These are phyloP conservation scores for Coemansia sp. DNA, from an alignment of 192 early-diverging fungal species.

Conservation along the genomic window DNA sequence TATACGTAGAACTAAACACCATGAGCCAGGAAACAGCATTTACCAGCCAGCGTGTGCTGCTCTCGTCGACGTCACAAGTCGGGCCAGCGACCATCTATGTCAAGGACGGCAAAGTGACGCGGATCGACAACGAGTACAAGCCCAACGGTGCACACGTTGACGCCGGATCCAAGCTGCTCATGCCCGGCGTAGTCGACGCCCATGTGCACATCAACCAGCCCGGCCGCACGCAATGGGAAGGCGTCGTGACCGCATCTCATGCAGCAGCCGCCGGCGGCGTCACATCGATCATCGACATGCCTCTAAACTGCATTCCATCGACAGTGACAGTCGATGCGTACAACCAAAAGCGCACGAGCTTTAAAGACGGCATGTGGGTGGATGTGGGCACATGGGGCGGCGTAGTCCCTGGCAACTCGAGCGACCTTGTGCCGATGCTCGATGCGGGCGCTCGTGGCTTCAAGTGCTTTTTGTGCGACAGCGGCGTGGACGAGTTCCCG, in stretches of 20 bases:
- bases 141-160: constrained; percentile 52
- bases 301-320: constrained; percentile 83
- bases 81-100: constrained; percentile 63
- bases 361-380: constrained; percentile 68
- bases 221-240: constrained; percentile 83
- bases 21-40: constrained; percentile 44
- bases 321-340: constrained; percentile 73
- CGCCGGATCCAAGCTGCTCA: constrained; percentile 61
- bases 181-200: constrained; percentile 75
- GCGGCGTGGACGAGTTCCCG: constrained; percentile 83
- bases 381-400: constrained; percentile 82
- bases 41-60: constrained; percentile 52
- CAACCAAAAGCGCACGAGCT: constrained; percentile 64
- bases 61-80: constrained; percentile 45
- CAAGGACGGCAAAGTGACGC: constrained; percentile 57
- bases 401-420: constrained; percentile 70
- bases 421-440: constrained; percentile 65
- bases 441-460: constrained; percentile 73
- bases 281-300: constrained; percentile 82
- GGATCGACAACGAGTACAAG: constrained; percentile 50
- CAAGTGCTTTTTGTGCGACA: constrained; percentile 83
- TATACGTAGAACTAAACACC: background rate
- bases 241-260: constrained; percentile 75
- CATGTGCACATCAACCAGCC: constrained; percentile 87
- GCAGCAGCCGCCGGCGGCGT: constrained; percentile 82